Base-by-base conservation (phyloP, 768 basidiomycete species). In the Galerina sulciceps region DNA sequence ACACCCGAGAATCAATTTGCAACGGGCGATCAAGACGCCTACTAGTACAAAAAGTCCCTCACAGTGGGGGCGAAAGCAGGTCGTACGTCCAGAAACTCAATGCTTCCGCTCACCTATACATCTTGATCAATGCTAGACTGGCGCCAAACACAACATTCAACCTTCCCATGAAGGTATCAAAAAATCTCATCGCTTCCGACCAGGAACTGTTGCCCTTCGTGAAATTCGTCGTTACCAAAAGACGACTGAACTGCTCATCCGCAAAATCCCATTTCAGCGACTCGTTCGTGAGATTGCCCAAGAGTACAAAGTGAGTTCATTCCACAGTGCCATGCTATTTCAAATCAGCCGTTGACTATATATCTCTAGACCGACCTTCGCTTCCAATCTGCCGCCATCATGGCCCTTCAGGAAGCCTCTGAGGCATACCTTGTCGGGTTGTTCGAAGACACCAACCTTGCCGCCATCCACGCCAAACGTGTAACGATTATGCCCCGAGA, bases 401-500 rank as follows among this genome's bases (percentile, higher is more conserved):
- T 89, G 61, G 93, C 93, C 1, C 74, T 95, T 48, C 93, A 95
- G 64, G 93, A 94, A 71, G 92, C 92, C 4, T 85, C 89, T 2
- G 91, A 92, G 70, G 87, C 89, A 18, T 93, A 82, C 65, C 79
- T 94, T 10, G 87, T 94, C 6, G 85, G 89, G 67, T 73, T 94
- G 26, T 93, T 94, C 62, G 90, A 92, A 53, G 69, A 69, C 64
- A 88, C 87, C 41, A 90, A 91, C 64, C 74, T 91, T n/a, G 93
- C 90, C 59, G 90, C 93, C 2, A 85, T 94, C 56, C 93, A 94
- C 64, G 92, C 91, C 6, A 93, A 91, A 72, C 85, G 93, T 46
- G 91, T 94, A 10, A 94, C 93, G 10, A 88, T 94, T 66, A 91
- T 92, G 88, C 86, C 88, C 54, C 82, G 85, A 34, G 93, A 95